Base-by-base conservation (phyloP, 2,329 filamentous ascomycete genomes). In the Metarhizium anisopliae region DNA sequence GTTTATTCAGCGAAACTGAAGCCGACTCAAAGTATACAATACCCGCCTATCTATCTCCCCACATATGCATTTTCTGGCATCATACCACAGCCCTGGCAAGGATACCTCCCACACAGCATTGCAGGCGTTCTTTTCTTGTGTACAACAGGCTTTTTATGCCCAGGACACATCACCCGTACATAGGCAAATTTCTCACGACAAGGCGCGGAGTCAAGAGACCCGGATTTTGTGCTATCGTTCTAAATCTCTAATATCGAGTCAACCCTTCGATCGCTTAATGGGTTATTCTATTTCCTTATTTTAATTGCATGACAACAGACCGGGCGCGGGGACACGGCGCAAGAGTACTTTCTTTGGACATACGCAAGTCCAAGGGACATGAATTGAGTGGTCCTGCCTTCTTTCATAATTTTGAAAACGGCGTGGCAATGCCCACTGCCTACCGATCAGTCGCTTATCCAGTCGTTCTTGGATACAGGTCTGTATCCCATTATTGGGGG, bases 301-400 rank as follows among this genome's bases (percentile, higher is more conserved):
- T 35, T 54, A 25, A 40, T 54, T 54, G 32, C 18, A 29, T 30
- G 45, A 20, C 14, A 43, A 8, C 29, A 36, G 47, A 30, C 16
- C 20, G 18, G 55, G 51, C 62, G 64, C 62, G 65, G 62, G 63
- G 57, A 55, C 25, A 25, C 58, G 63, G 63, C 61, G 62, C 64
- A 59, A 56, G 60, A 60, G 55, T 54, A 56, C 51, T 38, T 51
- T 18, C 16, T 29, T 20, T 38, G 11, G 18, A 20, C 32, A 30
- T 6, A 49, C 25, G 25, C 25, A 13, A 29, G 13, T 10, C 14
- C 45, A 5, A n/a, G 16, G 18, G n/a, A 25, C n/a, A 47, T 25
- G 18, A 10, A 47, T 47, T 6, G 18, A 25, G 13, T 25, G 7
- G n/a, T 4, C 40, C 40, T 35, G 32, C 32, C 16, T 47, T 25